Evolutionary conservation across 257 asterid genomes (phyloP).

Genomic region (Scutellaria baicalensis): DNA sequence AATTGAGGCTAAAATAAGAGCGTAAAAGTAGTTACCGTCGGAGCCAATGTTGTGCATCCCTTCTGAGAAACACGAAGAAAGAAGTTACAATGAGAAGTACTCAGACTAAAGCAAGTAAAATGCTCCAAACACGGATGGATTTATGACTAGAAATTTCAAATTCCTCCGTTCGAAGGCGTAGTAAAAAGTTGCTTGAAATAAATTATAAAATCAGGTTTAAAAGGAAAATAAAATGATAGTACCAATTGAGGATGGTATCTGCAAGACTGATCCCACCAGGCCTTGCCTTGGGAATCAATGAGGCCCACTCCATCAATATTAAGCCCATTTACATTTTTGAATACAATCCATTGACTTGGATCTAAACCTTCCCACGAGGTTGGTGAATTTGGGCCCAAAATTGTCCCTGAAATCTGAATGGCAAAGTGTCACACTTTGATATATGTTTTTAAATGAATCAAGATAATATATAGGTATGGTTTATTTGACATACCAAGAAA

Average conservation of each 20-base stretch:
- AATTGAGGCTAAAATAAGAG: not conserved
- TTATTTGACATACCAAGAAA: conserved; percentile 33
- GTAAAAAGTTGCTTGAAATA: too few species aligned
- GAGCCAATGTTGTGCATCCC: conserved; percentile 65
- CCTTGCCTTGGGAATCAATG: conserved; percentile 50
- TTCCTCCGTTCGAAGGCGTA: too few species aligned
- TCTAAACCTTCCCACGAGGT: conserved; percentile 40
- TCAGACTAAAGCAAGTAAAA: not conserved
- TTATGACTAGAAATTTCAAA: too few species aligned
- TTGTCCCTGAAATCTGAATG: conserved; percentile 32
- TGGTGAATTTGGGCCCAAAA: conserved; percentile 55
- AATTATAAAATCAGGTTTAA: too few species aligned
- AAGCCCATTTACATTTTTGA: conserved; percentile 37
- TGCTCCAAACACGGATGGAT: too few species aligned
- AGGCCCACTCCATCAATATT: conserved; percentile 45
- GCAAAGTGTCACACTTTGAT: too few species aligned
- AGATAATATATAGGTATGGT: not conserved
- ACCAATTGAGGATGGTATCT: conserved; percentile 47
- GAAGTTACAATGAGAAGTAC: not conserved
- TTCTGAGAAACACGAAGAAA: conserved; percentile 25
- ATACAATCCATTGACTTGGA: conserved; percentile 56
- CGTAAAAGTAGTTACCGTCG: conserved; percentile 51
- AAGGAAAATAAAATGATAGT: not conserved
- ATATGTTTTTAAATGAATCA: too few species aligned
- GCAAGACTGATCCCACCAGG: conserved; percentile 89